Evolutionary conservation across 495 filamentous ascomycete species (phyloP), one percentile per base, ranked within the genome.

Genomic region (Podospora bellae-mahoneyi): DNA sequence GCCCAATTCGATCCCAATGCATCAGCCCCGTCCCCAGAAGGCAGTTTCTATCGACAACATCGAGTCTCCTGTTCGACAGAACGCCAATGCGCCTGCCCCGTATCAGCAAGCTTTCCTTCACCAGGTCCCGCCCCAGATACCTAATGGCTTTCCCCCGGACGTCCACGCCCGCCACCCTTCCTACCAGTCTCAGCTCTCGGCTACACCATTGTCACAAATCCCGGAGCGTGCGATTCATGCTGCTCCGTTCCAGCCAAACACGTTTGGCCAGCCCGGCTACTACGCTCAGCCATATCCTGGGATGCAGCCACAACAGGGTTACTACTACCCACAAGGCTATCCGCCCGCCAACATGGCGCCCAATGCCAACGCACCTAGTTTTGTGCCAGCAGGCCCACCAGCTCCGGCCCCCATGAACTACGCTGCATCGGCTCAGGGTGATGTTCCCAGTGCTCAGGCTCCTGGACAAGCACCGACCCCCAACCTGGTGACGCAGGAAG

Each of bases 1-100:
- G 66, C 86, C 86, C 59, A 89, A 82, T 59, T 83, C 86, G 26
- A 88, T 97, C 54, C 91, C 93, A 5, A 97, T 98, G 91, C 92
- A 98, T 74, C 95, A 99, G 75, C 95, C 95, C 63, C 90, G 92
- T 57, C 95, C 95, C 3, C 93, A 98, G 78, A 97, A 97, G 82
- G 82, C 93, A 3, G 90, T 99, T 30, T 97, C 95, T 28, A 90
- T 98, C 66, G 92, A 93, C 34, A 93, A 92, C 74, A 97, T 99
- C 69, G 95, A 98, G 76, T 92, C 89, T 26, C 93, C 96, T 2
- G 88, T 83, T n/a, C 75, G 73, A 20, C 84, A 90, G 72, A 82
- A 85, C 2, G 89, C 91, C 70, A 87, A 91, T 63, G 86, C 87
- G 28, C 79, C 80, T 23, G 76, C 80, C 60, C 76, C 89, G 18